phyloP scores from a whole-genome alignment of 1,284 basidiomycete genomes.

The Pulveroboletus sp. region DNA sequence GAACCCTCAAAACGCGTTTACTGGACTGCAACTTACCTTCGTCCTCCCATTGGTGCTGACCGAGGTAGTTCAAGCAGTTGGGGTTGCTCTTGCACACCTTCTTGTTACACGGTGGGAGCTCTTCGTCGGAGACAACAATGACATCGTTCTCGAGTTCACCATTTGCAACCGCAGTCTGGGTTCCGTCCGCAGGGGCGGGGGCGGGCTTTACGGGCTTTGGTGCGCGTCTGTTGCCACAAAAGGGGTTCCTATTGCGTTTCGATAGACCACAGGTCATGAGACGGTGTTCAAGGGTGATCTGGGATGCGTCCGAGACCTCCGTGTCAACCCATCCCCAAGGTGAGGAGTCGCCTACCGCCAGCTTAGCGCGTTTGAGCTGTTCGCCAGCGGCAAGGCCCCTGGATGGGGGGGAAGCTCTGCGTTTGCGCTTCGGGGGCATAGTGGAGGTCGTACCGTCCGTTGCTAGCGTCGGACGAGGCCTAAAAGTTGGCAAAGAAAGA shows the following conservation, averaged over 20 bases:
- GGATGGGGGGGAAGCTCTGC: constrained; percentile 48
- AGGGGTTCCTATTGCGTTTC: constrained; percentile 45
- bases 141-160: constrained; percentile 59
- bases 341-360: constrained; percentile 47
- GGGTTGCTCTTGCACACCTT: constrained; percentile 74
- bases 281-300: constrained; percentile 66
- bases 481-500: constrained; percentile 16
- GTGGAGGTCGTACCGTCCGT: background rate
- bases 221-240: constrained; percentile 58
- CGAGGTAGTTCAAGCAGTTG: constrained; percentile 83
- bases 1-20: constrained; percentile 20
- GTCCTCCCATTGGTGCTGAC: constrained; percentile 76
- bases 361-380: constrained; percentile 57
- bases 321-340: constrained; percentile 80
- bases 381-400: constrained; percentile 60
- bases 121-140: constrained; percentile 70
- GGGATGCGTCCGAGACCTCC: constrained; percentile 53
- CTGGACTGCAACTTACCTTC: constrained; percentile 45
- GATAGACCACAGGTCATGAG: constrained; percentile 69
- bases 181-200: constrained; percentile 1
- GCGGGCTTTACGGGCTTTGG: constrained; percentile 22
- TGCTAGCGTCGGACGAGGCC: constrained; percentile 1
- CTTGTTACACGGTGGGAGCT: constrained; percentile 55
- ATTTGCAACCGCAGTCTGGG: constrained; percentile 15
- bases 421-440: constrained; percentile 67